A percentile compares a stretch with the other conserved stretches of the same genome.
Evolutionary conservation across 2,329 filamentous ascomycete species (phyloP).

Genomic region (Onygenales sp.): DNA sequence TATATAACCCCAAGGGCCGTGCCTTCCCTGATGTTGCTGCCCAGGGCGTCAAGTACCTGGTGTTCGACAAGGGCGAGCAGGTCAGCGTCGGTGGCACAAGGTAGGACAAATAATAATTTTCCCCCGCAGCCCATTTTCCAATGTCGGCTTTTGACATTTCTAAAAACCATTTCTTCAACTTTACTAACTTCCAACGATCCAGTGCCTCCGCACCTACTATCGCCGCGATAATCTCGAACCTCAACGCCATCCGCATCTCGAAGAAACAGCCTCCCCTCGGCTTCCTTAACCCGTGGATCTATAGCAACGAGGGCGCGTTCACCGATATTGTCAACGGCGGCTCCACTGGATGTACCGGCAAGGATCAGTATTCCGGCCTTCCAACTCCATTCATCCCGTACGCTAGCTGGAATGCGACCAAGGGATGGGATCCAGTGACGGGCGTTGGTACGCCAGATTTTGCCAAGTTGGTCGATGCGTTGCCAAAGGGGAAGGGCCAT

Average conservation of each 20-base stretch:
- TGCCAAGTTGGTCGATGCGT: constrained; percentile 6
- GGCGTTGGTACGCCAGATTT: constrained; percentile 30
- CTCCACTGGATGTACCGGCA: constrained; percentile 36
- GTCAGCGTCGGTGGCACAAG: constrained; percentile 38
- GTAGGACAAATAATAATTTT: constrained; percentile 2
- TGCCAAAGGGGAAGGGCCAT: constrained; percentile 1
- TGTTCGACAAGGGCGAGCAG: constrained; percentile 29
- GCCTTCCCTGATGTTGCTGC: constrained; percentile 55
- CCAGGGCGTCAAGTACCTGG: constrained; percentile 38
- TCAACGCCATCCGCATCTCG: constrained; percentile 54
- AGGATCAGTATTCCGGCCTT: constrained; percentile 17
- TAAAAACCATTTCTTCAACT: neutral
- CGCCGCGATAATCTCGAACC: constrained; percentile 52
- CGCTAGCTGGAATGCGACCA: constrained; percentile 43
- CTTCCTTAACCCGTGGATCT: constrained; percentile 55
- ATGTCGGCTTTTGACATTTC: neutral
- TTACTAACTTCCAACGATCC: neutral
- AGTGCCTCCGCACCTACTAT: constrained; percentile 53
- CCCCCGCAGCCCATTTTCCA: neutral
- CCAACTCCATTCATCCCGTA: constrained; percentile 24
- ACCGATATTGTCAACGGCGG: constrained; percentile 42
- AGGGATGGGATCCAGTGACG: constrained; percentile 43
- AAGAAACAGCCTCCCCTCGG: constrained; percentile 46
- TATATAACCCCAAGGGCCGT: constrained; percentile 45
- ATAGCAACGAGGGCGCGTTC: constrained; percentile 36